Percentiles rank a stretch among this genome's conserved stretches.
Conservation (phyloP, 208 protist genomes). For the Leishmania tarentolae region DNA sequence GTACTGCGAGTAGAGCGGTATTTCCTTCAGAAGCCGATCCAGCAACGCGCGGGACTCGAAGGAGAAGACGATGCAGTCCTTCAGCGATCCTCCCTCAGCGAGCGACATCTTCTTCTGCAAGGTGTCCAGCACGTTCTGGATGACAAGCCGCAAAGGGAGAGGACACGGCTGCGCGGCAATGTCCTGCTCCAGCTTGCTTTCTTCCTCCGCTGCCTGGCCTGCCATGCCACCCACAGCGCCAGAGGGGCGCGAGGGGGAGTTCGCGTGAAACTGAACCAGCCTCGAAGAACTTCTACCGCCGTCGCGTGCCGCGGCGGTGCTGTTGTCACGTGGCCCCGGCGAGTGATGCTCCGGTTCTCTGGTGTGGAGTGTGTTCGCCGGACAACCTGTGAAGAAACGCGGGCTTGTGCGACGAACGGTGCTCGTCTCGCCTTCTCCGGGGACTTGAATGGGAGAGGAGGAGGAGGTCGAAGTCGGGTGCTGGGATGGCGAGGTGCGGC, state of each 20-base stretch:
- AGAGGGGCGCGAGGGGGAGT: background rate
- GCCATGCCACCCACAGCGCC: background rate
- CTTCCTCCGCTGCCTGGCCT: background rate
- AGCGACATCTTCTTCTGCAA: conserved; percentile 70
- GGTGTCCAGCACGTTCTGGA: conserved; percentile 65
- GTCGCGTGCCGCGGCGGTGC: background rate
- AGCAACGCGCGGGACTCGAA: conserved; percentile 85
- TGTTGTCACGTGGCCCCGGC: background rate
- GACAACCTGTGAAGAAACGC: background rate
- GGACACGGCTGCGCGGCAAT: conserved; percentile 81
- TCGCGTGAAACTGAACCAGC: conserved; percentile 24
- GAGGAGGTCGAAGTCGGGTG: background rate
- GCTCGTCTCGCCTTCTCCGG: background rate
- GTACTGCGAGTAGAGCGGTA: conserved; percentile 68
- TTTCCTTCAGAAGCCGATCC: conserved; percentile 85
- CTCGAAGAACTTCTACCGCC: conserved; percentile 8
- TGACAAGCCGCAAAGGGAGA: conserved; percentile 75
- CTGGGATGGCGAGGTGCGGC: background rate
- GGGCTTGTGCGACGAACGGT: background rate
- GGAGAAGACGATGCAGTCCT: conserved; percentile 72
- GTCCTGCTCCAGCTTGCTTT: conserved; percentile 56
- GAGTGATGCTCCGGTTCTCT: conserved; percentile 3
- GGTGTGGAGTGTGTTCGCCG: background rate
- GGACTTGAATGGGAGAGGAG: background rate
- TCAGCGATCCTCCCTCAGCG: conserved; percentile 70